Evolutionary conservation across 495 filamentous ascomycete genomes (phyloP).

Genomic region (Talaromyces trachyspermus): DNA sequence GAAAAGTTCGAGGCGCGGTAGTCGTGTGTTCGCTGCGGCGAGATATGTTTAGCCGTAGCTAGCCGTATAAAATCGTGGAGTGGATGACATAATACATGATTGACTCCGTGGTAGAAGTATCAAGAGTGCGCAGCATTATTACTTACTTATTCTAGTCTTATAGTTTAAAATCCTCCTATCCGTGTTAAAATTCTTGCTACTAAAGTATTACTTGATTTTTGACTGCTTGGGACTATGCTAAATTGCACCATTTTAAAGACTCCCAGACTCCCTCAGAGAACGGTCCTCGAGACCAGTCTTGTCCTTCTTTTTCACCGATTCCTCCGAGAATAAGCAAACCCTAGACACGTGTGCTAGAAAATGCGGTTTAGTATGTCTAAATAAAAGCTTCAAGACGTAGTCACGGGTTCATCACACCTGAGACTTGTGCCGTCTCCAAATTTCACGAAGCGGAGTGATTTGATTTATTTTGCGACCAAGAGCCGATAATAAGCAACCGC

Average conservation of each 20-base stretch:
- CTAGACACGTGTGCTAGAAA: neutral
- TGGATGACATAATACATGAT: too few species aligned
- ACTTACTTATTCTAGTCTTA: neutral
- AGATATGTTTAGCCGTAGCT: too few species aligned
- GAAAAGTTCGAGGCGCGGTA: too few species aligned
- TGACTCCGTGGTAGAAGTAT: too few species aligned
- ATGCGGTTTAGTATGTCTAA: conserved; percentile 5
- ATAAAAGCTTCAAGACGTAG: neutral
- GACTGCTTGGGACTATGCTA: neutral
- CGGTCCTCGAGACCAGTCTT: neutral
- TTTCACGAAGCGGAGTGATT: neutral
- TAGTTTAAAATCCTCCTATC: too few species aligned
- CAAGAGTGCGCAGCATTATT: neutral
- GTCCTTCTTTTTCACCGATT: neutral
- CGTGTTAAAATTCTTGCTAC: too few species aligned
- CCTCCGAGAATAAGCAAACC: neutral
- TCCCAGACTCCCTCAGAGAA: neutral
- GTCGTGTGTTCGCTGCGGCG: too few species aligned
- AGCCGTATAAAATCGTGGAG: too few species aligned
- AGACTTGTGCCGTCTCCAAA: neutral
- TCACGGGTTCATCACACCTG: neutral
- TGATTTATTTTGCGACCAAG: neutral
- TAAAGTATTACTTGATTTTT: conserved; percentile 1
- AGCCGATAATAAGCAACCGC: too few species aligned
- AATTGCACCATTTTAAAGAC: conserved; percentile 1